These are phyloP conservation scores for Solanum hybrid DNA, from an alignment of 305 asterid genomes.

Conservation along the genomic window DNA sequence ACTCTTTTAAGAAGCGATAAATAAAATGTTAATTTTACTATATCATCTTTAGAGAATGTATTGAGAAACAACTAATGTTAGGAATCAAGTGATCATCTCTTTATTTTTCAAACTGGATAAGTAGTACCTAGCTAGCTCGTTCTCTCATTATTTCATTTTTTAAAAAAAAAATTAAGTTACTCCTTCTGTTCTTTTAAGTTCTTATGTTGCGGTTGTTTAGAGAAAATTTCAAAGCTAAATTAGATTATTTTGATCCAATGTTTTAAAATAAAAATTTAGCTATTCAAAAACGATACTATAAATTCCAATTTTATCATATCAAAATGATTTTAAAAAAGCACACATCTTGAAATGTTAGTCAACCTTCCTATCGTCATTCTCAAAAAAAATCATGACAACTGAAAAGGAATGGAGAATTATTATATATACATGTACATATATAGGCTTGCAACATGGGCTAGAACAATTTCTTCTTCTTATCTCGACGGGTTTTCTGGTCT, in stretches of 20 bases:
- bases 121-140: no score
- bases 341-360: neutral
- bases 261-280: no score
- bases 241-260: no score
- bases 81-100: neutral
- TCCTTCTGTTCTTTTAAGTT: no score
- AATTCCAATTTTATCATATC: neutral
- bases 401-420: neutral
- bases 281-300: no score
- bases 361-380: no score
- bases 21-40: rapidly evolving
- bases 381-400: rapidly evolving
- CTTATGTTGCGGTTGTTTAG: no score
- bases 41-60: no score
- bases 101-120: neutral
- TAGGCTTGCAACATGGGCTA: conserved; percentile 13
- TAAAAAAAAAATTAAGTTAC: no score
- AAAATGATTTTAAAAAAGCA: neutral
- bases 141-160: no score
- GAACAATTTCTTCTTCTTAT: conserved; percentile 17
- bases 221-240: no score
- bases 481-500: conserved; percentile 26
- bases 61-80: neutral
- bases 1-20: no score
- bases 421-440: neutral